These are phyloP conservation scores for Senna siamea DNA, from an alignment of 306 rosid species.

Conservation along the genomic window DNA sequence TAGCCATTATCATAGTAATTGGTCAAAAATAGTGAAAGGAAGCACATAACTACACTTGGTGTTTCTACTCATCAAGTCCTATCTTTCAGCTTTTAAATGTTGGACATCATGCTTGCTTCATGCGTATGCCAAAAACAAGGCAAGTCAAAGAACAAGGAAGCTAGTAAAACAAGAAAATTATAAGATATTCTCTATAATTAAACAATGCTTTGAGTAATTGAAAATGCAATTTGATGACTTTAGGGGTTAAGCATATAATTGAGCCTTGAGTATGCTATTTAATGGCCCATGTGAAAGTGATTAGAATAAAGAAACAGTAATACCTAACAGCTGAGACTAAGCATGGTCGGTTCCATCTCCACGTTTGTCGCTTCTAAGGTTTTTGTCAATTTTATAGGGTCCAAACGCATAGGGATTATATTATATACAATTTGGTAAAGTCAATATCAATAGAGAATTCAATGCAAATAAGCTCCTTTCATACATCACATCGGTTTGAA, in stretches of 20 bases:
- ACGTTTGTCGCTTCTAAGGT: slow-evolving; percentile 18
- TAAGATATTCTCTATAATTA: neutral
- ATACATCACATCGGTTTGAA: slow-evolving; percentile 41
- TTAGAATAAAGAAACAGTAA: slow-evolving; percentile 10
- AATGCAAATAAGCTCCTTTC: slow-evolving; percentile 25
- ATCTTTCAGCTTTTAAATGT: neutral
- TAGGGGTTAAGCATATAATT: neutral
- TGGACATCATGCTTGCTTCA: slow-evolving; percentile 29
- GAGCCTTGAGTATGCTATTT: slow-evolving; percentile 1
- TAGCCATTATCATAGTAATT: slow-evolving; percentile 19
- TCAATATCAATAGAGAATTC: slow-evolving; percentile 9
- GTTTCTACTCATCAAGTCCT: slow-evolving; percentile 17
- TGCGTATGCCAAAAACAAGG: neutral
- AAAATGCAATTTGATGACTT: slow-evolving; percentile 5
- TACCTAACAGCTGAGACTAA: slow-evolving; percentile 18
- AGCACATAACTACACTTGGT: slow-evolving; percentile 23
- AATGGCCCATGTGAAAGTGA: slow-evolving; percentile 21
- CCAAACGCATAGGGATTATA: slow-evolving; percentile 5
- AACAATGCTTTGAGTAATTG: slow-evolving; percentile 20
- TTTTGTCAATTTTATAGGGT: slow-evolving; percentile 31
- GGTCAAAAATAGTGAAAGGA: slow-evolving; percentile 28
- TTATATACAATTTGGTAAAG: neutral
- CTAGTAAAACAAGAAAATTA: neutral
- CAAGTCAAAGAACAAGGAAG: slow-evolving; percentile 19
- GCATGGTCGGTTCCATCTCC: slow-evolving; percentile 23